Conservation (phyloP, 208 protist genomes). For the Leishmania major region DNA sequence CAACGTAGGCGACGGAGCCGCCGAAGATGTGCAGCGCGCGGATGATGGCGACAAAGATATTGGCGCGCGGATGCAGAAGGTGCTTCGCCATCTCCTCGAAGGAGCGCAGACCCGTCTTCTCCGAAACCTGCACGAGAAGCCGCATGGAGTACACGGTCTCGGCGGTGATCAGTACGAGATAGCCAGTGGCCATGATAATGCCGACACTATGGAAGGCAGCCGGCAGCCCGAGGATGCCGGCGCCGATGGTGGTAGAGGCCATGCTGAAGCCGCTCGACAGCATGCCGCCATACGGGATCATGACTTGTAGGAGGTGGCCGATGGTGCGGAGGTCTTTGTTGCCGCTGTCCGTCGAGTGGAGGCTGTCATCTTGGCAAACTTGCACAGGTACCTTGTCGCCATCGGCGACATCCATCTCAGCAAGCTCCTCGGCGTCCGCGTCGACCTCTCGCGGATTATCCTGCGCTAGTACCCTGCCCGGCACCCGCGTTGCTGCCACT, state of each 20-base stretch:
- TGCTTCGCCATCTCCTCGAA: slow-evolving; percentile 44
- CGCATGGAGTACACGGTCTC: slow-evolving; percentile 52
- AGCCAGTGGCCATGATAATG: slow-evolving; percentile 34
- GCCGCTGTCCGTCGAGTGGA: background rate
- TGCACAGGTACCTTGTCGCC: background rate
- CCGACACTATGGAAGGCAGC: slow-evolving; percentile 46
- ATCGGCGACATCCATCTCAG: background rate
- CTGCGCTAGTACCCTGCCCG: background rate
- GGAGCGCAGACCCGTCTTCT: slow-evolving; percentile 28
- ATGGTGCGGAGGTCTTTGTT: slow-evolving; percentile 5
- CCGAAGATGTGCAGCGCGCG: slow-evolving; percentile 42
- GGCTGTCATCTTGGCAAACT: background rate
- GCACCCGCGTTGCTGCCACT: too few species aligned
- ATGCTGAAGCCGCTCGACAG: slow-evolving; percentile 50
- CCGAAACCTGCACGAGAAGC: slow-evolving; percentile 35
- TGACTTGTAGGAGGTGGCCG: slow-evolving; percentile 14
- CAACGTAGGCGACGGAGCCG: slow-evolving; percentile 51
- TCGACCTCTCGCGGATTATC: background rate
- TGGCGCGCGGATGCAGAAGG: slow-evolving; percentile 29
- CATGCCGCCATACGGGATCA: slow-evolving; percentile 51
- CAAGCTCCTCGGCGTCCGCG: background rate
- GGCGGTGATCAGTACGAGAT: slow-evolving; percentile 35
- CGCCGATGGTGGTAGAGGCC: slow-evolving; percentile 44
- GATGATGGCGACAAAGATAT: slow-evolving; percentile 33
- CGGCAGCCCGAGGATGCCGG: slow-evolving; percentile 27